Evolutionary conservation across 306 rosid genomes (phyloP).

Genomic region (Trifolium subterraneum): DNA sequence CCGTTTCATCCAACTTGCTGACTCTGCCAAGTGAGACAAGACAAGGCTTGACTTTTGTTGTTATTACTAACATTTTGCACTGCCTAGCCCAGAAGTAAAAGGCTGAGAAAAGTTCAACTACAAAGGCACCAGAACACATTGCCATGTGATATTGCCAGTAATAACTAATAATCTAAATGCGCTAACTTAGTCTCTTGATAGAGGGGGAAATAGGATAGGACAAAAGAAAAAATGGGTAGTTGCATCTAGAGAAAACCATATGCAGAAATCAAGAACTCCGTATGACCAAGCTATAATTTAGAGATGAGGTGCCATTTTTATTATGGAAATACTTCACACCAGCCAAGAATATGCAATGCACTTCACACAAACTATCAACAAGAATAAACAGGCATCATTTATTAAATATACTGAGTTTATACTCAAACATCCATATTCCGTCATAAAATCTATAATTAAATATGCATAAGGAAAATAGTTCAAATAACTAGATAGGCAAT

Average conservation of each 20-base stretch:
- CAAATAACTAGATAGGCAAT: constrained; percentile 36
- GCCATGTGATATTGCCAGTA: too few species aligned
- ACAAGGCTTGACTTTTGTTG: not conserved
- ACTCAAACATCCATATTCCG: not conserved
- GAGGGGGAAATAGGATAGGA: not conserved
- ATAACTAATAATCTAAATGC: not conserved
- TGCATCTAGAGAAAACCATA: not conserved
- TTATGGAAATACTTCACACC: constrained; percentile 42
- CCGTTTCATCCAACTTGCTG: not conserved
- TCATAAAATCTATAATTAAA: not conserved
- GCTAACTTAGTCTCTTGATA: not conserved
- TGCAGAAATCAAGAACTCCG: not conserved
- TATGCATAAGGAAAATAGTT: constrained; percentile 14
- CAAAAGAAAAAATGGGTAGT: not conserved
- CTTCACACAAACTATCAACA: too few species aligned
- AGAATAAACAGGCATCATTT: not conserved
- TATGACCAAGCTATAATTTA: not conserved
- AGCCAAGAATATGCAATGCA: not conserved
- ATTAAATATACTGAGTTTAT: not conserved
- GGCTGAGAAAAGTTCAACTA: not conserved
- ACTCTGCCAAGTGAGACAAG: not conserved
- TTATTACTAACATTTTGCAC: not conserved
- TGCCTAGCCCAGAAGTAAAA: not conserved
- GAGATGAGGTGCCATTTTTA: not conserved
- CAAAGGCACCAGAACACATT: not conserved